These are phyloP conservation scores for Gossypium aridum DNA, from an alignment of 441 rosid genomes.

Conservation along the genomic window DNA sequence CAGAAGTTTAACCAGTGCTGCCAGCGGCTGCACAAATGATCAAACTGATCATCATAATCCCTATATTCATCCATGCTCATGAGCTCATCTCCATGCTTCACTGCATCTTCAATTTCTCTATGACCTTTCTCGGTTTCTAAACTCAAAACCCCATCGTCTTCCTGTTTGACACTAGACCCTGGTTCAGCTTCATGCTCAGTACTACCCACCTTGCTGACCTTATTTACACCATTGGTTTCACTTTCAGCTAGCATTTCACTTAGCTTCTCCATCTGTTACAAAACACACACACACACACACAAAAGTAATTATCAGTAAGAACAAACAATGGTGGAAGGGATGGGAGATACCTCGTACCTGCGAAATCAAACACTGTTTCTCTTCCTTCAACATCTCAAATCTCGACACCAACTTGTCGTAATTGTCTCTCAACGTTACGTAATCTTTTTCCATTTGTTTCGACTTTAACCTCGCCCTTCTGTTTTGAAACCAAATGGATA, in stretches of 20 bases:
- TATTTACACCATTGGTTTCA: conserved; percentile 16
- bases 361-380: conserved; percentile 36
- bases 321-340: too few relatives aligned
- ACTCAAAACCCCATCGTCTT: not conserved
- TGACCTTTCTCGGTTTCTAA: conserved; percentile 7
- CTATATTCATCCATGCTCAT: conserved; percentile 28
- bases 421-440: conserved; percentile 32
- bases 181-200: conserved; percentile 16
- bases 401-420: conserved; percentile 42
- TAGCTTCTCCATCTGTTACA: conserved; percentile 38
- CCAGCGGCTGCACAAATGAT: not conserved
- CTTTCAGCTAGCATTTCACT: conserved; percentile 24
- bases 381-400: conserved; percentile 45
- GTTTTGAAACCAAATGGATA: conserved; percentile 83
- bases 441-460: conserved; percentile 60
- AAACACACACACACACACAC: not conserved
- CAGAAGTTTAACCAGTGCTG: not conserved
- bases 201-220: conserved; percentile 14
- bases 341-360: conserved; percentile 29
- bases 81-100: conserved; percentile 21
- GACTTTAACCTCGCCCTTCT: conserved; percentile 78
- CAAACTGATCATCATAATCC: conserved; percentile 1
- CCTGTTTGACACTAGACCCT: conserved; percentile 11
- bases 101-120: conserved; percentile 8
- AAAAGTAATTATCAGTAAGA: too few relatives aligned